A percentile compares a stretch with the other conserved stretches of the same genome.
These are phyloP conservation scores for Galeopsis tetrahit DNA, from an alignment of 257 asterid species.

Conservation along the genomic window DNA sequence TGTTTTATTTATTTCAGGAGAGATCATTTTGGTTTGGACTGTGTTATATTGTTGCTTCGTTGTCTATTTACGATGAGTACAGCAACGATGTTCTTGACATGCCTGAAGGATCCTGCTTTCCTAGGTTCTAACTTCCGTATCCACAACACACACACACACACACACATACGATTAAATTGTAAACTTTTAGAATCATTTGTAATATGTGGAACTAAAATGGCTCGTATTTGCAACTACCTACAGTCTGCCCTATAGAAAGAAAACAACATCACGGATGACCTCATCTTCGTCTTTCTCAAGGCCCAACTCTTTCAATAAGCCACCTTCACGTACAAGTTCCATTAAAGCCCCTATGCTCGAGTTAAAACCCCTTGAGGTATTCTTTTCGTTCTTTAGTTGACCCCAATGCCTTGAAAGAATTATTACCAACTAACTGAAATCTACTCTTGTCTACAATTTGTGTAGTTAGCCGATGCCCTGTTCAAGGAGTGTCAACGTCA, in stretches of 20 bases:
- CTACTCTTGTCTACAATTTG: slow-evolving; percentile 4
- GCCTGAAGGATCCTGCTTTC: slow-evolving; percentile 97
- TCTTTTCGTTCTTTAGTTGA: slow-evolving; percentile 15
- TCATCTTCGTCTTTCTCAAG: slow-evolving; percentile 61
- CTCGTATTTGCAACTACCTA: slow-evolving; percentile 23
- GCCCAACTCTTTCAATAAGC: slow-evolving; percentile 53
- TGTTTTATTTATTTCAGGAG: slow-evolving; percentile 54
- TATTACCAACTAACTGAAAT: not conserved
- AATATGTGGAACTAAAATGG: not conserved
- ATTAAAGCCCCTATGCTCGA: slow-evolving; percentile 62
- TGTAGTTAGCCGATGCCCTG: slow-evolving; percentile 69
- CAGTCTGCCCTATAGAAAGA: slow-evolving; percentile 76
- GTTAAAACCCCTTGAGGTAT: slow-evolving; percentile 85
- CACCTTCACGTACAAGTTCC: slow-evolving; percentile 59
- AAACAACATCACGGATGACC: slow-evolving; percentile 41
- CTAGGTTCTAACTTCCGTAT: slow-evolving; percentile 55
- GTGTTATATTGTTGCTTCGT: slow-evolving; percentile 77
- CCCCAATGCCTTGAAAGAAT: slow-evolving; percentile 2
- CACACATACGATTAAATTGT: not conserved
- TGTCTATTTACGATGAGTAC: slow-evolving; percentile 92
- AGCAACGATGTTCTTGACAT: slow-evolving; percentile 92
- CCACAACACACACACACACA: too few species aligned
- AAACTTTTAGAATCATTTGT: slow-evolving; percentile 2
- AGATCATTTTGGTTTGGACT: slow-evolving; percentile 88
- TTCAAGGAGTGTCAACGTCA: slow-evolving; percentile 62